Conservation (phyloP, 202 grass and related monocot genomes). For the Setaria italica region DNA sequence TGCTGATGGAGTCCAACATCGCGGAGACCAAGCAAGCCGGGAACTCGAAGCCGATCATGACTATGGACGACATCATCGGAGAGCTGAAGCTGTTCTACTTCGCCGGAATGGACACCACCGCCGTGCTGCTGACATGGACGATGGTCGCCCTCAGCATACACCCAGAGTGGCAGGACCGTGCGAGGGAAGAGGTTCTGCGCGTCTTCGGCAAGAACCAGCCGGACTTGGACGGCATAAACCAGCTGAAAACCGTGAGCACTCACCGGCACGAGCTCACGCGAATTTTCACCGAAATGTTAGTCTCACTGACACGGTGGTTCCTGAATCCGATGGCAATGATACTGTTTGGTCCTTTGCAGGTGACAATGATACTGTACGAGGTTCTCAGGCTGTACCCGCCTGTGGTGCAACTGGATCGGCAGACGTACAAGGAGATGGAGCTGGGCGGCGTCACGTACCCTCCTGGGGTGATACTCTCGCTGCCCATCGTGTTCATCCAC, state of each 20-base stretch:
- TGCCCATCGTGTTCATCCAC: conserved; percentile 55
- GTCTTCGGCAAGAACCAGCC: conserved; percentile 49
- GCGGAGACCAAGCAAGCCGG: conserved; percentile 41
- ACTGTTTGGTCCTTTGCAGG: conserved; percentile 29
- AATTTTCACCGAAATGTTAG: not conserved
- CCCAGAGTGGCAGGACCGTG: conserved; percentile 59
- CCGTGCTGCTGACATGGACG: conserved; percentile 66
- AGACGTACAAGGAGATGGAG: conserved; percentile 47
- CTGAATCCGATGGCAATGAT: too few relatives aligned
- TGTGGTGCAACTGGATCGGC: not conserved
- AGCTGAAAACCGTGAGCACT: conserved; percentile 53
- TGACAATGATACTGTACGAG: conserved; percentile 62
- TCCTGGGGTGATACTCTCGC: conserved; percentile 22
- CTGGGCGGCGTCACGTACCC: conserved; percentile 55
- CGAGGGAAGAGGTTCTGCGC: conserved; percentile 58
- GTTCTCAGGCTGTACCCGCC: conserved; percentile 64
- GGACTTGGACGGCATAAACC: conserved; percentile 53
- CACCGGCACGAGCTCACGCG: too few relatives aligned
- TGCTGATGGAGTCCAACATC: conserved; percentile 62
- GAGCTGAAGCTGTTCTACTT: conserved; percentile 81
- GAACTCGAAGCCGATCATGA: conserved; percentile 48
- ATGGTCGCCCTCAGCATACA: conserved; percentile 60
- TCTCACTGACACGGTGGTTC: not conserved
- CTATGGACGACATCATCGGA: conserved; percentile 56
- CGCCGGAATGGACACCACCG: conserved; percentile 64